Conservation (phyloP, 1,284 basidiomycete genomes). For the Trichosporon ovoides region DNA sequence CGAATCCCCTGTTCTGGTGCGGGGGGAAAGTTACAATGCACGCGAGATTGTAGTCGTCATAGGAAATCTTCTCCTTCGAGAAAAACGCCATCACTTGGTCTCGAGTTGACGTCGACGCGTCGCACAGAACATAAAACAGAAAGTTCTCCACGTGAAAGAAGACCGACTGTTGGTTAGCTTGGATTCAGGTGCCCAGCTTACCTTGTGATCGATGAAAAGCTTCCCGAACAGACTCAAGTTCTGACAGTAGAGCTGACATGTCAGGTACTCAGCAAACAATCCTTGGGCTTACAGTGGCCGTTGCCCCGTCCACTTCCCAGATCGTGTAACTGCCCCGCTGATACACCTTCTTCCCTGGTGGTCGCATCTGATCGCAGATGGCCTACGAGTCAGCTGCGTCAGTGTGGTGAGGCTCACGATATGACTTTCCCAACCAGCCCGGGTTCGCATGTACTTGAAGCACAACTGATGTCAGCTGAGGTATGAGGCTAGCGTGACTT, state of each 20-base stretch:
- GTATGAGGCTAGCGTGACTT: constrained; percentile 13
- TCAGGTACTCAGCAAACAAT: background rate
- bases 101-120: constrained; percentile 64
- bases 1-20: constrained; percentile 82
- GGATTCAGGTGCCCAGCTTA: constrained; percentile 16
- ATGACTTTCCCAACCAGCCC: constrained; percentile 66
- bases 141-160: constrained; percentile 76
- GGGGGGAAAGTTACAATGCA: constrained; percentile 95
- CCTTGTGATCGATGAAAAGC: constrained; percentile 96
- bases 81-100: constrained; percentile 91
- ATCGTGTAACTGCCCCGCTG: constrained; percentile 83
- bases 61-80: constrained; percentile 95
- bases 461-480: constrained; percentile 55
- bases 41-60: constrained; percentile 95
- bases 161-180: constrained; percentile 57
- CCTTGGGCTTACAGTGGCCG: constrained; percentile 62
- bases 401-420: constrained; percentile 53
- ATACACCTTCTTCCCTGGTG: constrained; percentile 87
- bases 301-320: constrained; percentile 90
- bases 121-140: constrained; percentile 88
- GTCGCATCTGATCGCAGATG: constrained; percentile 64
- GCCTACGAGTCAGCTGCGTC: constrained; percentile 52
- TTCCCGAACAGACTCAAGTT: constrained; percentile 94
- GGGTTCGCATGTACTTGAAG: constrained; percentile 91
- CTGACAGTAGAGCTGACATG: constrained; percentile 79